phyloP scores from a whole-genome alignment of 495 filamentous ascomycete species.

The Cercophora newfieldiana region DNA sequence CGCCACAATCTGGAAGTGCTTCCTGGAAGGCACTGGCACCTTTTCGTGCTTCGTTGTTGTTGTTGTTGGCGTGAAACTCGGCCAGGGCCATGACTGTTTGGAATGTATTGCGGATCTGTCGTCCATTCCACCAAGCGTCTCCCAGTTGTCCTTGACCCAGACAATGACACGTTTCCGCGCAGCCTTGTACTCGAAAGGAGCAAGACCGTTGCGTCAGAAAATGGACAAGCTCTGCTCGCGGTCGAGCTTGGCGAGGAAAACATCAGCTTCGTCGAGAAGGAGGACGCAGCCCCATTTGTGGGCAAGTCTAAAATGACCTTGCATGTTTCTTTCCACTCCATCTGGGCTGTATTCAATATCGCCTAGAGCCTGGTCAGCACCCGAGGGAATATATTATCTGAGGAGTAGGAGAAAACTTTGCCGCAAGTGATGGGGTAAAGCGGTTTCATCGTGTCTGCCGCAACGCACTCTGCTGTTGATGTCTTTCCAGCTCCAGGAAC shows the following conservation, averaged over 20 bases:
- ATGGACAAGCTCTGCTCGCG: too few species aligned
- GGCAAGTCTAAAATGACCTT: conserved; percentile 42
- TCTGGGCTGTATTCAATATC: conserved; percentile 25
- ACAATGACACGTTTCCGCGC: conserved; percentile 22
- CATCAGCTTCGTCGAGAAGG: conserved; percentile 59
- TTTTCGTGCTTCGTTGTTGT: conserved; percentile 9
- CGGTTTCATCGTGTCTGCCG: conserved; percentile 23
- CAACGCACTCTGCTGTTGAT: conserved; percentile 37
- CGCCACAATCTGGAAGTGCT: conserved; percentile 29
- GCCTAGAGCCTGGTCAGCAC: neutral
- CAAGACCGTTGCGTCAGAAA: conserved; percentile 14
- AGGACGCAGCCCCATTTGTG: conserved; percentile 52
- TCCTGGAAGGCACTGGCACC: conserved; percentile 14
- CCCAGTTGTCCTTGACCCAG: conserved; percentile 21
- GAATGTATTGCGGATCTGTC: conserved; percentile 50
- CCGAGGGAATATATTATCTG: too few species aligned
- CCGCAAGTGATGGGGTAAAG: conserved; percentile 31
- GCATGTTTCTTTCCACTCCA: conserved; percentile 45
- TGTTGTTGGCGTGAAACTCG: conserved; percentile 26
- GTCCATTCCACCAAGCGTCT: conserved; percentile 43
- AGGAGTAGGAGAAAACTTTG: neutral
- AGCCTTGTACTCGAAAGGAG: conserved; percentile 16
- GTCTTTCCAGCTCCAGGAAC: conserved; percentile 48
- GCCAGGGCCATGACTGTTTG: conserved; percentile 45
- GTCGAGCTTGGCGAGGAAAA: conserved; percentile 51